Percentiles rank a stretch among this genome's conserved stretches.
Conservation (phyloP, 2,329 filamentous ascomycete species). For the Claviceps africana region DNA sequence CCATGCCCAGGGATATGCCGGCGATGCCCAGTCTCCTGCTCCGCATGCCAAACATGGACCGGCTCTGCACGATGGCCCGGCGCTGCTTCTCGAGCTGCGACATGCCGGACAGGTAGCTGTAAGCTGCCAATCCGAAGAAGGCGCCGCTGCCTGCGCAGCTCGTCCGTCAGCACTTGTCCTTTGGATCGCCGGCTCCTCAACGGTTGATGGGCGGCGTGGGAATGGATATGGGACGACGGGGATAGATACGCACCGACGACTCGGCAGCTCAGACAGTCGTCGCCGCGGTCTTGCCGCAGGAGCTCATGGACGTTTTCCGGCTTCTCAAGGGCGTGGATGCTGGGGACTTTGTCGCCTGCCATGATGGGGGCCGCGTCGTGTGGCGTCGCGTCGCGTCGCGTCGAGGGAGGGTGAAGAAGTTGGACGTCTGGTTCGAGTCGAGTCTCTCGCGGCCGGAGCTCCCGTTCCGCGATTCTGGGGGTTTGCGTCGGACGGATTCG, state of each 20-base stretch:
- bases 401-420: too few relatives aligned
- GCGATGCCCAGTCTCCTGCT: slow-evolving; percentile 55
- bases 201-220: too few relatives aligned
- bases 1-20: slow-evolving; percentile 51
- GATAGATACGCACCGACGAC: slow-evolving; percentile 45
- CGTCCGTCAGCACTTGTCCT: background rate
- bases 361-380: too few relatives aligned
- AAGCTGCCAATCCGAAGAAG: slow-evolving; percentile 61
- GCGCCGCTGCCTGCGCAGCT: slow-evolving; percentile 53
- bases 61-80: slow-evolving; percentile 51
- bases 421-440: too few relatives aligned
- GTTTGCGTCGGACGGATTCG: too few relatives aligned
- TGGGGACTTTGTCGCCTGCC: slow-evolving; percentile 30
- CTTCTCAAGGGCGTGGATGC: slow-evolving; percentile 39
- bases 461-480: too few relatives aligned
- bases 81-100: slow-evolving; percentile 54
- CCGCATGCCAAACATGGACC: slow-evolving; percentile 57
- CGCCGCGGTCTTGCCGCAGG: slow-evolving; percentile 39
- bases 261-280: slow-evolving; percentile 59
- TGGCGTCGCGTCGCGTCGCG: too few relatives aligned
- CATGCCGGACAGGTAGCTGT: slow-evolving; percentile 65
- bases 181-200: too few relatives aligned
- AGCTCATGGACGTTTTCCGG: slow-evolving; percentile 48
- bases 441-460: too few relatives aligned
- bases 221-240: background rate